Conservation (phyloP, 768 basidiomycete species). For the Rickenella mellea region DNA sequence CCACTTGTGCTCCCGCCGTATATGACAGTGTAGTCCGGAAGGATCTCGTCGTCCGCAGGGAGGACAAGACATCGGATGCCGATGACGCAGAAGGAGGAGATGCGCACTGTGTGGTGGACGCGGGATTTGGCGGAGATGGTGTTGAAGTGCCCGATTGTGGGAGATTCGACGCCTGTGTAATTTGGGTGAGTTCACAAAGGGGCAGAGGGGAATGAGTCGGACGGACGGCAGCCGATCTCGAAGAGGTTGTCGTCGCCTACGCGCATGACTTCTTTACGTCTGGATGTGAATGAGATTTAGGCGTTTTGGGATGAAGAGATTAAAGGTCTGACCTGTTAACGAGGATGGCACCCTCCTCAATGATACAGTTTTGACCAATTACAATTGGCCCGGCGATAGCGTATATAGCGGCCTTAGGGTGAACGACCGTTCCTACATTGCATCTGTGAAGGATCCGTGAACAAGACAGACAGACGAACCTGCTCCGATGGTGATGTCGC, state of each 20-base stretch:
- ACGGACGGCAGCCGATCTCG: constrained; percentile 87
- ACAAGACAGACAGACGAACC: constrained; percentile 30
- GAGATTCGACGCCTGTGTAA: constrained; percentile 71
- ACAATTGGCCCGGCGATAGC: constrained; percentile 87
- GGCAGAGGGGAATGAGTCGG: background rate
- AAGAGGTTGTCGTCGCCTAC: constrained; percentile 93
- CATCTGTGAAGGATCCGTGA: background rate
- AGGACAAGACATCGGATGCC: constrained; percentile 75
- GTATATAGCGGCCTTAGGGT: constrained; percentile 90
- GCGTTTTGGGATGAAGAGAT: background rate
- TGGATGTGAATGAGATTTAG: constrained; percentile 14
- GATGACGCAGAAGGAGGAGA: constrained; percentile 74
- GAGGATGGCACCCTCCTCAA: constrained; percentile 86
- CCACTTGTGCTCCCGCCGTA: too few relatives aligned
- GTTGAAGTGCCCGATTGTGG: constrained; percentile 76
- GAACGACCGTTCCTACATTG: constrained; percentile 67
- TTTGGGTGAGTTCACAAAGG: background rate
- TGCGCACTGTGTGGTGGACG: constrained; percentile 72
- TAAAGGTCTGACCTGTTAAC: constrained; percentile 58
- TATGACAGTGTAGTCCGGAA: constrained; percentile 78
- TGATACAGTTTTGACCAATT: constrained; percentile 79
- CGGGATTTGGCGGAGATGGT: constrained; percentile 78
- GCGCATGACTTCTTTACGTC: constrained; percentile 77
- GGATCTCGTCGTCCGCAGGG: constrained; percentile 65
- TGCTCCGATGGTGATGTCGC: constrained; percentile 87